These are phyloP conservation scores for Coemansia interrupta DNA, from an alignment of 192 early-diverging fungal genomes.

Conservation along the genomic window DNA sequence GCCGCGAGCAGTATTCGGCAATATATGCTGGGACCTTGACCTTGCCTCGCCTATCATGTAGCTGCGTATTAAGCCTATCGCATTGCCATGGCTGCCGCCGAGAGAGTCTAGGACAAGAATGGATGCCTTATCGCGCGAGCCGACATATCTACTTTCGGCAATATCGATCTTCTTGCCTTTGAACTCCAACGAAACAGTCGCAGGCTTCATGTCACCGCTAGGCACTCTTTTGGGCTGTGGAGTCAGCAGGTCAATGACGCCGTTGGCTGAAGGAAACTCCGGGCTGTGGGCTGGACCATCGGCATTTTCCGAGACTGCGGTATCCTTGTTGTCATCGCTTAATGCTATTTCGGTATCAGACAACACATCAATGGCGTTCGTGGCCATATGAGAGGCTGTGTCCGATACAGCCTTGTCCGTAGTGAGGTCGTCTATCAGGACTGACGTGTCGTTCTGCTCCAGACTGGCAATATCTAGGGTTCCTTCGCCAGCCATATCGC, in stretches of 20 bases:
- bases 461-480: too few relatives aligned
- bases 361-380: too few relatives aligned
- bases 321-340: constrained; percentile 25
- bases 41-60: constrained; percentile 58
- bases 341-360: too few relatives aligned
- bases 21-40: constrained; percentile 46
- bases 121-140: constrained; percentile 18
- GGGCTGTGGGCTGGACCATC: too few relatives aligned
- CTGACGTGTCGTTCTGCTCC: too few relatives aligned
- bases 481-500: too few relatives aligned
- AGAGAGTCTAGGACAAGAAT: constrained; percentile 50
- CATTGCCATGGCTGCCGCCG: constrained; percentile 41
- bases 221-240: not conserved
- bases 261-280: not conserved
- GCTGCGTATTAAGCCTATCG: constrained; percentile 39
- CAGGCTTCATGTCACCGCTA: not conserved
- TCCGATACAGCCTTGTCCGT: too few relatives aligned
- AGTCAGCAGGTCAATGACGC: constrained; percentile 15
- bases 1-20: constrained; percentile 26
- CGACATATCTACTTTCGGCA: constrained; percentile 15
- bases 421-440: too few relatives aligned
- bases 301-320: constrained; percentile 22
- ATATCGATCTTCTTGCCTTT: constrained; percentile 16
- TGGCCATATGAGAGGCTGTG: too few relatives aligned
- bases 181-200: constrained; percentile 12